phyloP scores from a whole-genome alignment of 225 moss, liverwort and hornwort species.

The Thuidium tamariscinum region DNA sequence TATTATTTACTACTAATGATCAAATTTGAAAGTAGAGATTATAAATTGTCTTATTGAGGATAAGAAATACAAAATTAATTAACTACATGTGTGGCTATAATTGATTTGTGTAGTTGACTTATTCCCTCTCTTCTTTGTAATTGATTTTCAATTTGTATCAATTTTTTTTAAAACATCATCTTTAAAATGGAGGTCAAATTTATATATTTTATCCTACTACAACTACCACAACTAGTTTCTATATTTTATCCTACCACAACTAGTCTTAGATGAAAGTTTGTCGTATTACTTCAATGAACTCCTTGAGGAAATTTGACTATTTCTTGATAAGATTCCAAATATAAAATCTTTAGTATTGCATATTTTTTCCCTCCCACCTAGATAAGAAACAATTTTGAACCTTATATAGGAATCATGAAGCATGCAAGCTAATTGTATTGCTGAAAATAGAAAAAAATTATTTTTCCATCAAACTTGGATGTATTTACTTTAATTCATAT shows the following conservation, averaged over 20 bases:
- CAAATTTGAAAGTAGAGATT: neutral
- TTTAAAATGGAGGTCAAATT: neutral
- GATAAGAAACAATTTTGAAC: too few species aligned
- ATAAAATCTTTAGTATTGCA: too few species aligned
- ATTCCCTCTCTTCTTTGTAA: neutral
- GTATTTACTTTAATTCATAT: neutral
- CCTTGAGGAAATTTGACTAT: neutral
- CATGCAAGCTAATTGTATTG: too few species aligned
- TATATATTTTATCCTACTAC: neutral
- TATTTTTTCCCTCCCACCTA: neutral
- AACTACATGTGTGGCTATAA: fast-evolving
- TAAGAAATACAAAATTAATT: neutral
- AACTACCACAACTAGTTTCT: too few species aligned
- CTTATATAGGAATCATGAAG: too few species aligned
- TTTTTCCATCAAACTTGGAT: neutral
- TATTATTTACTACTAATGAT: neutral
- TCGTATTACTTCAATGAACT: neutral
- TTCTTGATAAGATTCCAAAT: neutral
- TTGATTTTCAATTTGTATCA: neutral
- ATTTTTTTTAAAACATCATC: neutral
- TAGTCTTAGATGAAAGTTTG: fast-evolving
- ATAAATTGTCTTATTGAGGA: neutral
- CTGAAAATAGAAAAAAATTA: neutral
- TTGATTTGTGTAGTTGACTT: neutral
- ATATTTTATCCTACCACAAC: fast-evolving